Base-by-base conservation (phyloP, 2,329 filamentous ascomycete genomes). In the Colletotrichum sp. region DNA sequence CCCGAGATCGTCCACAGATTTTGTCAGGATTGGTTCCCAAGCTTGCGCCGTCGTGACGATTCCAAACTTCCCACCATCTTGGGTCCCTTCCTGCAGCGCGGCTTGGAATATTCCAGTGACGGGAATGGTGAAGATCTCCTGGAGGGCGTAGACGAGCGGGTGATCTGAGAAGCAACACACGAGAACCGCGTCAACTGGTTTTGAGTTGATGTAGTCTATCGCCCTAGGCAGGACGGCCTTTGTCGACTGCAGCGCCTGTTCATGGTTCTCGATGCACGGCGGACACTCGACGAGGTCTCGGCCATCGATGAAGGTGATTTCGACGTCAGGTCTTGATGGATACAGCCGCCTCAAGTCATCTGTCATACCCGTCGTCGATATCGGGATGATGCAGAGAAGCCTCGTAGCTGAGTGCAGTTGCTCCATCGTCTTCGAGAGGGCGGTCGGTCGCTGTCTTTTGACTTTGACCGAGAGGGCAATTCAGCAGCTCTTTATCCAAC, bases 81-180 rank as follows among this genome's bases (percentile, higher is more conserved):
- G 9, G 9, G 44, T 36, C 1, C 71, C 65, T 15, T 76, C 71
- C 15, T 70, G 59, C 2, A 76, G 64, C 4, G 74, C 71, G 3
- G 74, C 74, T 10, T 76, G 70, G 18, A 76, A 65, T 4, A 74
- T 76, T 1, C 74, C 71, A 1, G 34, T 65, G 65, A 74, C 16
- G n/a, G 71, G 71, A 1, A 75, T 7, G 2, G 32, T 12, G 32
- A 26, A 44, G 9, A 12, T 6, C 12, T 70, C 65, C 7, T 30
- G 21, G 3, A 76, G 65, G 3, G 74, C 71, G 49, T 60, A 32
- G 7, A 76, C 71, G 13, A 76, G 71, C 3, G 74, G 71, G 7
- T 76, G 74, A 5, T 76, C 65, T 5, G 74, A 76, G 49, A 76
- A 76, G n/a, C 74, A 76, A 36, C 74, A 76, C 18, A 76, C 60